Base-by-base conservation (phyloP, 2,329 filamentous ascomycete genomes). In the Venturia aucupariae region DNA sequence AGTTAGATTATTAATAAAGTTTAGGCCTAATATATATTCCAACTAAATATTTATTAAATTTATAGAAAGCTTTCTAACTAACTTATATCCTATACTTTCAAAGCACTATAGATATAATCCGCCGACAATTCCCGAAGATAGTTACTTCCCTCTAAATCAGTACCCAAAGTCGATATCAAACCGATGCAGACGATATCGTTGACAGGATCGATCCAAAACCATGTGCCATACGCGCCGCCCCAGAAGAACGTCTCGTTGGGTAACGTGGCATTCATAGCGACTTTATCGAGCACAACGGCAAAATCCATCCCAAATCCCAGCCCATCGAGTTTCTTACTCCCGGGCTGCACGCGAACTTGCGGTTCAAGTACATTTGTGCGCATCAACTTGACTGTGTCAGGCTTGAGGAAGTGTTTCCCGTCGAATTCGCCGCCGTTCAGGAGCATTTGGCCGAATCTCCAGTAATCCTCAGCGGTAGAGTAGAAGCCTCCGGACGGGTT, bases 401-500 rank as follows among this genome's bases (percentile, higher is more conserved):
- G 10, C 13, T 60, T 63, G 15, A 63, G 39, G 42, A 8, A 63
- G 11, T 42, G 42, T 42, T 32, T 63, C 41, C 61, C 61, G 10
- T 60, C 22, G 27, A 24, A 63, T 41, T 63, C 61, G 42, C 61
- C 61, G 30, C 44, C 61, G 6, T 63, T 59, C 4, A 63, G 17
- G 2, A 63, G 27, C 61, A 63, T 63, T 32, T 63, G 61, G 17
- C 22, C 8, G 61, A 63, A 63, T 24, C 30, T 35, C 19, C 17
- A 63, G 44, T 63, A 63, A 22, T 63, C 61, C 30, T 22, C n/a
- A 3, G 44, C 61, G 3, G 61, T 63, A n/a, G 61, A 63, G 22
- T 48, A 30, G 13, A 63, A 11, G 5, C 41, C 41, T 17, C 24
- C 17, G 5, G 44, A 54, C 4, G 30, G 44, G 4, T 30, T 17